A percentile compares a stretch with the other conserved stretches of the same genome.
These are phyloP conservation scores for Aspergillus nanangensis DNA, from an alignment of 495 filamentous ascomycete genomes.

Conservation along the genomic window DNA sequence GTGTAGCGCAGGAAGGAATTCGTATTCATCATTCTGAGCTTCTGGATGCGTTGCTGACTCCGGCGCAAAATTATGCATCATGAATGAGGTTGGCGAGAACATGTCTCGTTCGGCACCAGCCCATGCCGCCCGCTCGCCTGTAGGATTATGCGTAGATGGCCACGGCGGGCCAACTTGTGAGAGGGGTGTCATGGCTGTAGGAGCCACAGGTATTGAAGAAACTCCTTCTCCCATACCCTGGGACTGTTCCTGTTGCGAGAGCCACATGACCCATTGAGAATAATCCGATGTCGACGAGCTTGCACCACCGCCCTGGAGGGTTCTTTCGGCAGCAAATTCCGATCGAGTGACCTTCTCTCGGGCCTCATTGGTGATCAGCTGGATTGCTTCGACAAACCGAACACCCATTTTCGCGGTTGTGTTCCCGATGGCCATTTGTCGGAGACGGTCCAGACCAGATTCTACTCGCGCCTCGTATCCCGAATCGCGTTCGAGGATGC, in stretches of 20 bases:
- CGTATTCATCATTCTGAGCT: background rate
- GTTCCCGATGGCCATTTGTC: slow-evolving; percentile 20
- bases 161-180: background rate
- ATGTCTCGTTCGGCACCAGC: background rate
- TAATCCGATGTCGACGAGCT: slow-evolving; percentile 4
- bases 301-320: background rate
- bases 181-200: background rate
- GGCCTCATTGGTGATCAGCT: slow-evolving; percentile 20
- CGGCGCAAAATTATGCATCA: slow-evolving; percentile 5
- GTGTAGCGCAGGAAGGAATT: slow-evolving; percentile 7
- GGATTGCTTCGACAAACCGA: slow-evolving; percentile 21
- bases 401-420: slow-evolving; percentile 20
- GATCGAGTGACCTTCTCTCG: slow-evolving; percentile 7
- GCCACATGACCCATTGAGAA: slow-evolving; percentile 7
- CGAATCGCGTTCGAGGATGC: slow-evolving; percentile 20
- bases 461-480: slow-evolving; percentile 14
- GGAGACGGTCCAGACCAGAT: slow-evolving; percentile 18
- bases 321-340: background rate
- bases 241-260: background rate
- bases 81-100: background rate
- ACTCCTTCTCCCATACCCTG: background rate
- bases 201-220: background rate
- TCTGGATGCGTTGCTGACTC: background rate
- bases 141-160: background rate
- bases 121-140: background rate